Evolutionary conservation across 768 basidiomycete genomes (phyloP).

Genomic region (Jaapia argillacea): DNA sequence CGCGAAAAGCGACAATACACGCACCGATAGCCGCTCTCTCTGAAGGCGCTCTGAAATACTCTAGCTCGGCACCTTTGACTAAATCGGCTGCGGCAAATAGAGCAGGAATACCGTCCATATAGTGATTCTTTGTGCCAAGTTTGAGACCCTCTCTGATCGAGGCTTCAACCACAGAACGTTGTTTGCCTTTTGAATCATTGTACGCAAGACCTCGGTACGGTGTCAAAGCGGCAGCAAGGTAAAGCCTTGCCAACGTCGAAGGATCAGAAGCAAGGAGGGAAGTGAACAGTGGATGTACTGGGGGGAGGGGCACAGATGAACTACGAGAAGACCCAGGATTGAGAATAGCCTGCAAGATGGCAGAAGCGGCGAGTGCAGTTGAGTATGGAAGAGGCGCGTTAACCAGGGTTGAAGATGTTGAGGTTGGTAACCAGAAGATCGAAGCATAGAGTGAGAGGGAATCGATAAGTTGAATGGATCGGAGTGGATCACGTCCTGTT

Average conservation of each 20-base stretch:
- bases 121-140: conserved; percentile 69
- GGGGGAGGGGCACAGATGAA: conserved; percentile 22
- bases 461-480: conserved; percentile 66
- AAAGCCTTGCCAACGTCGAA: conserved; percentile 50
- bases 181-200: conserved; percentile 54
- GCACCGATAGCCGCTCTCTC: conserved; percentile 53
- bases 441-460: conserved; percentile 59
- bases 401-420: conserved; percentile 35
- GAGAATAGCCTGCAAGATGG: conserved; percentile 46
- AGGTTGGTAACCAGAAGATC: conserved; percentile 49
- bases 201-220: conserved; percentile 58
- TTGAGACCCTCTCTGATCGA: conserved; percentile 81
- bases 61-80: conserved; percentile 24
- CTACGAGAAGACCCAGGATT: conserved; percentile 12
- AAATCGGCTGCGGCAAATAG: conserved; percentile 48
- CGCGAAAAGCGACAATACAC: conserved; percentile 9
- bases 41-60: conserved; percentile 27
- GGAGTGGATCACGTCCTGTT: conserved; percentile 65
- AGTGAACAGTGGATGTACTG: conserved; percentile 37
- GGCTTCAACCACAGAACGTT: conserved; percentile 47
- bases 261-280: conserved; percentile 25
- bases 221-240: conserved; percentile 65
- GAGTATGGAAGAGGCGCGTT: conserved; percentile 25
- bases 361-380: conserved; percentile 42
- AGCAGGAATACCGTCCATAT: conserved; percentile 62